Base-by-base conservation (phyloP, 495 filamentous ascomycete genomes). In the Xanthoparmelia taractica region DNA sequence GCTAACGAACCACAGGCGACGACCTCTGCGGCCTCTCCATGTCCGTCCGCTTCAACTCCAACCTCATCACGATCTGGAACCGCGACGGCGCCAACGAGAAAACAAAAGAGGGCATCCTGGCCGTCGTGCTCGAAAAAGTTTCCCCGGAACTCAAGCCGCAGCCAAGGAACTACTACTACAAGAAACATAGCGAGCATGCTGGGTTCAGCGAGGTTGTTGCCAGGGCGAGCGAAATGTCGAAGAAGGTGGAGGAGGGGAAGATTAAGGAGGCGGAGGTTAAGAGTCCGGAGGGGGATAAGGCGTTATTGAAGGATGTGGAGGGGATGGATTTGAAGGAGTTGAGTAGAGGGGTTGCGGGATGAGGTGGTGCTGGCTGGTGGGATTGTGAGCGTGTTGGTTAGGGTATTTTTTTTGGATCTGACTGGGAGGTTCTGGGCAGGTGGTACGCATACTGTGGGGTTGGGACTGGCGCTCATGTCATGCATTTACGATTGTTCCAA, bases 41-140 rank as follows among this genome's bases (percentile, higher is more conserved):
- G 56, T 81, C 88, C 61, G 78, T 82, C 2, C 78, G 85, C 54
- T 79, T 86, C 71, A 89, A 82, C 64, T 85, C 84, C 5, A 83
- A 91, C 68, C 81, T 92, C 45, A 87, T 96, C 70, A 86, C 85
- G 57, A 82, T 96, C 66, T 96, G 92, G 92, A 92, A 95, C 74
- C 87, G 91, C 40, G 87, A 92, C 66, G 80, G 79, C 38, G 85
- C 82, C 20, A 87, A 90, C 71, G 78, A 88, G 63, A 83, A 79
- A 63, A 91, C 88, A 4, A 85, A 92, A 64, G 84, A 91, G 64
- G 79, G 75, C 48, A 81, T 96, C 23, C 78, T 90, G 38, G 73
- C 80, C 64, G 84, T 81, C 31, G 84, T 94, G 20, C 76, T 94
- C 25, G 82, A 86, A 23, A 80, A 85, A 57, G 74, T 96, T 4